Evolutionary conservation across 169 alveolate species (phyloP).

Genomic region (Plasmodium vinckei): DNA sequence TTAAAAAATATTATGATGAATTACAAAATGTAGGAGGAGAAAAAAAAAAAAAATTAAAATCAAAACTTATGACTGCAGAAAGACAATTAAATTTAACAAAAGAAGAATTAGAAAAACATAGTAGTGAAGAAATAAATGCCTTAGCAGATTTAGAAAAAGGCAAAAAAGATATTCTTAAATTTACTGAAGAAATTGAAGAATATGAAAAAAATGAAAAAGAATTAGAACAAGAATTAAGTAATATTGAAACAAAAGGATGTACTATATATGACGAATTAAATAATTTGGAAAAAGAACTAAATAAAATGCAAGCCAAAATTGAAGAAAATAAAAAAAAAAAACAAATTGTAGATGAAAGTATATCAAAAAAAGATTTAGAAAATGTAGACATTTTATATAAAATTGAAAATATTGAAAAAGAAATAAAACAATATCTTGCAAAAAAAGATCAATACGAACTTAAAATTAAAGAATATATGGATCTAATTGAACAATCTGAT

Average conservation of each 20-base stretch:
- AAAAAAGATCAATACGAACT: conserved; percentile 14
- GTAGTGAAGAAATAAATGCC: conserved; percentile 78
- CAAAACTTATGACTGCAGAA: conserved; percentile 70
- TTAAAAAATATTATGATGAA: conserved; percentile 41
- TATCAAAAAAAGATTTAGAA: conserved; percentile 67
- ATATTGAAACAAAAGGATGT: conserved; percentile 82
- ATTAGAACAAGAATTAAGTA: conserved; percentile 80
- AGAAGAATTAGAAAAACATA: conserved; percentile 69
- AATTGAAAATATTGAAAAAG: conserved; percentile 33
- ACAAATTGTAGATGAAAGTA: conserved; percentile 43
- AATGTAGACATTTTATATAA: conserved; percentile 64
- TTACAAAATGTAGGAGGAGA: conserved; percentile 83
- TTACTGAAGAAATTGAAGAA: conserved; percentile 81
- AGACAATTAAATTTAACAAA: conserved; percentile 69
- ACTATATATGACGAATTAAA: conserved; percentile 30
- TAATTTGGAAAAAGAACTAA: conserved; percentile 5
- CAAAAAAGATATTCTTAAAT: conserved; percentile 76
- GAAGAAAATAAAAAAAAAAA: conserved; percentile 59
- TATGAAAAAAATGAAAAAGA: conserved; percentile 82
- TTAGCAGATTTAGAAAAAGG: conserved; percentile 83
- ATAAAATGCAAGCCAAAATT: conserved; percentile 23
- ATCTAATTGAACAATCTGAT: conserved; percentile 40
- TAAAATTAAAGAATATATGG: conserved; percentile 26
- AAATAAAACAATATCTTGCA: conserved; percentile 15
- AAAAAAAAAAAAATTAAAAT: conserved; percentile 74